Conservation (phyloP, 106 monocot genomes). For the Dendrobium officinale region DNA sequence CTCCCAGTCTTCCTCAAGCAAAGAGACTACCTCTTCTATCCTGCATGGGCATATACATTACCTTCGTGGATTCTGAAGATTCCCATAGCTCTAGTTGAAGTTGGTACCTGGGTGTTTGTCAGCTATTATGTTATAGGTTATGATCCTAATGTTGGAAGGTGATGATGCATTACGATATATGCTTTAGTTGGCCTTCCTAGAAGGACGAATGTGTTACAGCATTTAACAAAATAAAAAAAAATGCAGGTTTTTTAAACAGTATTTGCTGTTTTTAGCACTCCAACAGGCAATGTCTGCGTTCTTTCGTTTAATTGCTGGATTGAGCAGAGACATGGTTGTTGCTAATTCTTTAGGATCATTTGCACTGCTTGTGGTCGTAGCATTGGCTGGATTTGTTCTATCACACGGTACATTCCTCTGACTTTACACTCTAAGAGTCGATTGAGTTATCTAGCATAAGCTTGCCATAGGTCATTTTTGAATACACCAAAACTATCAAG, state of each 20-base stretch:
- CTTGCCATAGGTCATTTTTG: not conserved
- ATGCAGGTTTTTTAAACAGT: conserved; percentile 18
- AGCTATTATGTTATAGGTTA: conserved; percentile 52
- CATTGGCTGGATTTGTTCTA: conserved; percentile 21
- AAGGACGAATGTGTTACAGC: not conserved
- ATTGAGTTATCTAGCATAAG: not conserved
- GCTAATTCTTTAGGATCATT: conserved; percentile 18
- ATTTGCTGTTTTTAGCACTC: conserved; percentile 8
- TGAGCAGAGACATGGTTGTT: conserved; percentile 11
- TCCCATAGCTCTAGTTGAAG: conserved; percentile 37
- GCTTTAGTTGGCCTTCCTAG: too few relatives aligned
- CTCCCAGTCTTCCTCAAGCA: conserved; percentile 54
- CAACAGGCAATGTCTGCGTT: conserved; percentile 21
- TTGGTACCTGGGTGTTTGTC: conserved; percentile 28
- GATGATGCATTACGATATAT: too few relatives aligned
- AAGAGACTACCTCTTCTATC: conserved; percentile 42
- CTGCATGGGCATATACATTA: conserved; percentile 45
- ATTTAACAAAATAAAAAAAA: not conserved
- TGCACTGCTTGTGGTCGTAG: conserved; percentile 8
- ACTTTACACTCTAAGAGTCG: not conserved
- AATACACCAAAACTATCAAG: not conserved
- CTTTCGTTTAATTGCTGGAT: conserved; percentile 17
- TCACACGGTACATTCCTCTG: conserved; percentile 12
- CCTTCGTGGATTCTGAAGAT: conserved; percentile 52
- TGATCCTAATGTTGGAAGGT: conserved; percentile 45